Evolutionary conservation across 2,329 filamentous ascomycete species (phyloP).

Genomic region (Fusarium proliferatum): DNA sequence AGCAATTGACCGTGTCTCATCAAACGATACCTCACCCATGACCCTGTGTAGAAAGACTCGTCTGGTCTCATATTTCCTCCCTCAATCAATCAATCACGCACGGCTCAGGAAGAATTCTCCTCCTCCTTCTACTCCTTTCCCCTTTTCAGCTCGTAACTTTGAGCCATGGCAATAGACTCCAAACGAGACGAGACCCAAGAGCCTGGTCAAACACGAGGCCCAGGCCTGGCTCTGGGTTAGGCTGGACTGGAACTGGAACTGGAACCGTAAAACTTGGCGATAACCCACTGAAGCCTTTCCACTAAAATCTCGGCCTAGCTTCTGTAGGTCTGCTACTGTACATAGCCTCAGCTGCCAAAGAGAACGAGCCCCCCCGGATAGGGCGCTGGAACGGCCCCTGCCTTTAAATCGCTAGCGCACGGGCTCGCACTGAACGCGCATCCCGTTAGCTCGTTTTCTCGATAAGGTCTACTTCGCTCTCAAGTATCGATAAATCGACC

Average conservation of each 20-base stretch:
- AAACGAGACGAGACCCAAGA: conserved; percentile 1
- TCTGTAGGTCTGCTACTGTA: neutral
- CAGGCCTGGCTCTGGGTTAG: neutral
- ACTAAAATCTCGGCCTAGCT: neutral
- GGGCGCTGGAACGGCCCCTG: conserved; percentile 36
- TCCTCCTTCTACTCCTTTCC: conserved; percentile 7
- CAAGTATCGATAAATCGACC: conserved; percentile 26
- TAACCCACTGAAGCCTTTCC: conserved; percentile 3
- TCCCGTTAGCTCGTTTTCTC: conserved; percentile 3
- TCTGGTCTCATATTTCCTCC: neutral
- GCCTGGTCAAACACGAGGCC: conserved; percentile 11
- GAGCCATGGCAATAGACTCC: conserved; percentile 23
- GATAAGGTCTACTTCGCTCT: conserved; percentile 10
- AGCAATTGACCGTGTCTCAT: conserved; percentile 12
- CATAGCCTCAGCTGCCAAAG: conserved; percentile 14
- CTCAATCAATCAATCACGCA: neutral
- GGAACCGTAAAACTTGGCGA: conserved; percentile 13
- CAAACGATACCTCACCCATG: neutral
- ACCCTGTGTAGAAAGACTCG: neutral
- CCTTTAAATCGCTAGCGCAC: conserved; percentile 31
- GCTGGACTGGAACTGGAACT: neutral
- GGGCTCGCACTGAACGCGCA: conserved; percentile 9
- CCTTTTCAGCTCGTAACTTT: conserved; percentile 1
- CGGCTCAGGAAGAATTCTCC: neutral
- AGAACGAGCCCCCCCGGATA: conserved; percentile 20